These are phyloP conservation scores for Lichina pygmaea DNA, from an alignment of 495 filamentous ascomycete species.

Conservation along the genomic window DNA sequence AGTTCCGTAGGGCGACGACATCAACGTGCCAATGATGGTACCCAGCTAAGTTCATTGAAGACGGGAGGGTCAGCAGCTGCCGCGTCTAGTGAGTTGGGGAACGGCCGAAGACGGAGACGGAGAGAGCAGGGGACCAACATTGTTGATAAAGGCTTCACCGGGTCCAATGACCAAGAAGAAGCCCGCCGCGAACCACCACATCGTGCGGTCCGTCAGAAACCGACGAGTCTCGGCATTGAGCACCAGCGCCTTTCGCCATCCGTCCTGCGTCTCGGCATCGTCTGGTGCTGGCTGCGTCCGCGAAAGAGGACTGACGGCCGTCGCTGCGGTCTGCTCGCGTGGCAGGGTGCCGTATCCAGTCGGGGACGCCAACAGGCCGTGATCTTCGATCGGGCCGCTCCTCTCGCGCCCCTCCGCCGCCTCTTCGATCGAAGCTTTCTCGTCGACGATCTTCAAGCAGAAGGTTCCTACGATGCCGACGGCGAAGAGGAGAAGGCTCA, in stretches of 20 bases:
- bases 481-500: conserved; percentile 33
- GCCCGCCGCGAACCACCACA: conserved; percentile 81
- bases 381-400: conserved; percentile 56
- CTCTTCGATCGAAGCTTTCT: conserved; percentile 56
- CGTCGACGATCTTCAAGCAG: conserved; percentile 37
- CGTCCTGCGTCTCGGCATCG: conserved; percentile 30
- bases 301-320: conserved; percentile 6
- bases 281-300: not conserved
- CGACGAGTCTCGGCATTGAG: conserved; percentile 64
- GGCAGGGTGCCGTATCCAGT: conserved; percentile 29
- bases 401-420: conserved; percentile 46
- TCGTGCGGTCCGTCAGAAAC: conserved; percentile 66
- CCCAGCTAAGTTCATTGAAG: conserved; percentile 26
- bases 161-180: conserved; percentile 89
- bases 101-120: not conserved
- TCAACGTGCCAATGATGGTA: conserved; percentile 70
- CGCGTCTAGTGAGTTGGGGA: not conserved
- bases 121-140: conserved; percentile 16
- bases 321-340: conserved; percentile 18
- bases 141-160: conserved; percentile 92
- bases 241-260: conserved; percentile 54
- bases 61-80: not conserved
- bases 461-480: conserved; percentile 53
- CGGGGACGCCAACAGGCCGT: conserved; percentile 25
- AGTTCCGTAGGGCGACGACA: conserved; percentile 25